These are phyloP conservation scores for Aspergillus neoniger DNA, from an alignment of 2,329 filamentous ascomycete species.

Conservation along the genomic window DNA sequence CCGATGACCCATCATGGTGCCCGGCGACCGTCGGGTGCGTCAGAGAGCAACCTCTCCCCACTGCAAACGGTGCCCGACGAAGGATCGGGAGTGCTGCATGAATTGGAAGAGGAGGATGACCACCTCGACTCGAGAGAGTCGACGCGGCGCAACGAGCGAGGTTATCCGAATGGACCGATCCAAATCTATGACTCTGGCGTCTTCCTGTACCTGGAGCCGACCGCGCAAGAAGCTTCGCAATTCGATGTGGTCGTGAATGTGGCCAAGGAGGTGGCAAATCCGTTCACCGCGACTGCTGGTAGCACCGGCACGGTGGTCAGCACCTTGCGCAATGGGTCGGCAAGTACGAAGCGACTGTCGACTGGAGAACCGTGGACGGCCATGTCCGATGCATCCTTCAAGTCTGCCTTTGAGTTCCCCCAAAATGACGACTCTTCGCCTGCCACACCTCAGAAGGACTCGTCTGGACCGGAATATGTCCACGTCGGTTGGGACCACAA, in stretches of 20 bases:
- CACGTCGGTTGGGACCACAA: slow-evolving; percentile 69
- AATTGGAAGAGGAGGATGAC: slow-evolving; percentile 55
- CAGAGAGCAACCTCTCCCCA: slow-evolving; percentile 34
- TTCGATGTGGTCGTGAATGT: slow-evolving; percentile 68
- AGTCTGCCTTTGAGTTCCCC: slow-evolving; percentile 51
- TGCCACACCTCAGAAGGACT: slow-evolving; percentile 34
- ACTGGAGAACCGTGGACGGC: slow-evolving; percentile 48
- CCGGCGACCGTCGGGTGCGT: slow-evolving; percentile 29
- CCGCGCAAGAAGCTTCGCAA: slow-evolving; percentile 57
- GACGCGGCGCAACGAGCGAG: slow-evolving; percentile 62
- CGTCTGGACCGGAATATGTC: slow-evolving; percentile 61
- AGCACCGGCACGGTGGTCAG: slow-evolving; percentile 45
- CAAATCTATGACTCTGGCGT: slow-evolving; percentile 64
- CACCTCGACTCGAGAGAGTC: slow-evolving; percentile 55
- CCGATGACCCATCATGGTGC: slow-evolving; percentile 36
- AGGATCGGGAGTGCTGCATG: slow-evolving; percentile 40
- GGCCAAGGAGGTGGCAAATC: slow-evolving; percentile 65
- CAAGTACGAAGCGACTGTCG: slow-evolving; percentile 34
- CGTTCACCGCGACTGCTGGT: slow-evolving; percentile 46
- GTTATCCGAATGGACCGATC: slow-evolving; percentile 65
- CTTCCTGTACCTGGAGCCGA: slow-evolving; percentile 65
- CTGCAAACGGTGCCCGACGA: slow-evolving; percentile 31
- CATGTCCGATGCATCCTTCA: slow-evolving; percentile 49
- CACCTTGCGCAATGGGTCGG: slow-evolving; percentile 52
- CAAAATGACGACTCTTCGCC: slow-evolving; percentile 31